Evolutionary conservation across 139 green algal genomes (phyloP), one percentile per base, ranked within the genome.

Genomic region (Astrephomene gubernaculifera): DNA sequence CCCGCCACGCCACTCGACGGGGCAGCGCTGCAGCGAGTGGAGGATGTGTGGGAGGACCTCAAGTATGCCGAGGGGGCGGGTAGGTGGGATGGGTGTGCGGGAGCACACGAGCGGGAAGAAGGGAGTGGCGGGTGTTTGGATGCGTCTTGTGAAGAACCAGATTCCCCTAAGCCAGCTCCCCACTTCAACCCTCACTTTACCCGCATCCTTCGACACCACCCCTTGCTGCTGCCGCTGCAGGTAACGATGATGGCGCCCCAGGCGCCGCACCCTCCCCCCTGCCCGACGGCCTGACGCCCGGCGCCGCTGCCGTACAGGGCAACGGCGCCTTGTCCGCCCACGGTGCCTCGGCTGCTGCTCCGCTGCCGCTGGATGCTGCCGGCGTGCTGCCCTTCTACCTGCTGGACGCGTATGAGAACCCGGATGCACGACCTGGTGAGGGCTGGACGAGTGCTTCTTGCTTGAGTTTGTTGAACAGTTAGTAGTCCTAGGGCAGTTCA

Each of bases 391-490:
- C 93, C 21, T 98, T 99, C 86, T 99, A 94, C 90, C 91, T 98
- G 53, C 29, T 99, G 25, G 97, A 99, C 69, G 95, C 94, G 0
- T 94, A 97, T 82, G 96, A 99, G 89, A 97, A 98, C 88, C 60
- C 73, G 3, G 90, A 93, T 4, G 71, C 68, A 9, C 71, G 90
- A 31, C 92, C 92, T 52, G 90, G 90, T 94, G 64, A n/a, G n/a
- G n/a, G n/a, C n/a, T n/a, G n/a, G n/a, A n/a, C n/a, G n/a, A n/a
- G n/a, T n/a, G n/a, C n/a, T n/a, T n/a, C n/a, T n/a, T n/a, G n/a
- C n/a, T n/a, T n/a, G n/a, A n/a, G n/a, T n/a, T n/a, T n/a, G n/a
- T n/a, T n/a, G n/a, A n/a, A n/a, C n/a, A n/a, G n/a, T n/a, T n/a
- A n/a, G n/a, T n/a, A n/a, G n/a, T n/a, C n/a, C n/a, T n/a, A n/a